phyloP scores from a whole-genome alignment of 2,329 filamentous ascomycete species.

The Aspergillus sp. region DNA sequence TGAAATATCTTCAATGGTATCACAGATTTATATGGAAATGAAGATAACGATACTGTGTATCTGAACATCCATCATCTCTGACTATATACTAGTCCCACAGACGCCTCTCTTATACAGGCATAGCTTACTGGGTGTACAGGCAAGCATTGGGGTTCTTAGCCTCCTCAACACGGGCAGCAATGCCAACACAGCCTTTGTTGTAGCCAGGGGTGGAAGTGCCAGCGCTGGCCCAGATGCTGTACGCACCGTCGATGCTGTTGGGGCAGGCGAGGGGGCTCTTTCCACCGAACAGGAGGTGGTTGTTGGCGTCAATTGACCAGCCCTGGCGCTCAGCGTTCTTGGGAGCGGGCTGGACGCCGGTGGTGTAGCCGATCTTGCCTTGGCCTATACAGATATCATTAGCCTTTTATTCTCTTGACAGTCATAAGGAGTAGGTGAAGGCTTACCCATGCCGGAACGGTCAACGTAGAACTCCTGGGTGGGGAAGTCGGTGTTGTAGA shows the following conservation, averaged over 20 bases:
- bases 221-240: conserved; percentile 27
- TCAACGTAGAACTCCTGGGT: conserved; percentile 52
- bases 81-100: too few relatives aligned
- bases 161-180: conserved; percentile 22
- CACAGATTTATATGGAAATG: too few relatives aligned
- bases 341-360: conserved; percentile 36
- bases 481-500: conserved; percentile 43
- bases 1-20: too few relatives aligned
- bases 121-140: conserved; percentile 19
- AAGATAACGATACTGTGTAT: too few relatives aligned
- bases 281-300: conserved; percentile 45
- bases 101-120: too few relatives aligned
- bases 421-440: background rate
- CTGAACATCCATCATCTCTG: too few relatives aligned
- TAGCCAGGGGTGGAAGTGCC: conserved; percentile 25
- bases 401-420: background rate
- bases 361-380: conserved; percentile 51
- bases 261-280: conserved; percentile 51
- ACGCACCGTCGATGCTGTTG: conserved; percentile 39
- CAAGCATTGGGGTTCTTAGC: conserved; percentile 19
- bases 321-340: conserved; percentile 43
- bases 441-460: conserved; percentile 55
- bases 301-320: conserved; percentile 43
- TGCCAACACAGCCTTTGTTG: conserved; percentile 29
- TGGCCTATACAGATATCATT: conserved; percentile 36